Conservation (phyloP, 2,329 filamentous ascomycete species). For the Botrytis sinoallii region DNA sequence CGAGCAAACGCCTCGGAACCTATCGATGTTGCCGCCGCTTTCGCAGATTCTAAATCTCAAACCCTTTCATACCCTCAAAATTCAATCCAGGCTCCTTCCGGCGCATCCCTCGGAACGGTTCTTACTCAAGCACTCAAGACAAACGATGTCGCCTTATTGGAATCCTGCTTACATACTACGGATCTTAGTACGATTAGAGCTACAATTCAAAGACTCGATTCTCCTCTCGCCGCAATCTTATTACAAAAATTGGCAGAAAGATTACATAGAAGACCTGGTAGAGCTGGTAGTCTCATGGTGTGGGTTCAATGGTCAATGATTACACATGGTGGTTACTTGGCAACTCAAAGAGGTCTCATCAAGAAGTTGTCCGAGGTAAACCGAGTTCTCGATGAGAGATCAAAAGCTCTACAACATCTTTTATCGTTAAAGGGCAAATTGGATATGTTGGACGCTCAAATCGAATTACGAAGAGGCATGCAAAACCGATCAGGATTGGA, state of each 20-base stretch:
- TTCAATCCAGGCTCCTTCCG: slow-evolving; percentile 50
- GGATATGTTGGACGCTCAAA: slow-evolving; percentile 88
- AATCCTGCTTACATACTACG: slow-evolving; percentile 82
- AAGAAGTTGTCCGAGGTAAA: slow-evolving; percentile 75
- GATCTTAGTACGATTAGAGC: slow-evolving; percentile 75
- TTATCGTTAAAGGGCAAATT: slow-evolving; percentile 91
- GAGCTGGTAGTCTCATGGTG: slow-evolving; percentile 84
- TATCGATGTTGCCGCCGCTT: slow-evolving; percentile 70
- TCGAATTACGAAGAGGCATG: slow-evolving; percentile 72
- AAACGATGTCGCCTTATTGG: slow-evolving; percentile 84
- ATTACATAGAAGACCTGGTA: slow-evolving; percentile 80
- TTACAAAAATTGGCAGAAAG: slow-evolving; percentile 83
- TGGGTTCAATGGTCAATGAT: slow-evolving; percentile 97
- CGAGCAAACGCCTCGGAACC: slow-evolving; percentile 65
- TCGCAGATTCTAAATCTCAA: slow-evolving; percentile 40
- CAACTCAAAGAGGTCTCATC: slow-evolving; percentile 79
- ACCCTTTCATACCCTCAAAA: slow-evolving; percentile 30
- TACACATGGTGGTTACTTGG: slow-evolving; percentile 86
- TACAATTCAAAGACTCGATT: slow-evolving; percentile 89
- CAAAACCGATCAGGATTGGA: slow-evolving; percentile 47
- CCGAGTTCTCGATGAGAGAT: slow-evolving; percentile 82
- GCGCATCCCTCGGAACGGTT: slow-evolving; percentile 85
- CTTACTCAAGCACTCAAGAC: slow-evolving; percentile 89
- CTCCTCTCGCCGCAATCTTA: slow-evolving; percentile 72
- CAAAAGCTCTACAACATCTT: slow-evolving; percentile 76